Conservation (phyloP, 1,139 yeast genomes). For the Magnusiomyces paraingens region DNA sequence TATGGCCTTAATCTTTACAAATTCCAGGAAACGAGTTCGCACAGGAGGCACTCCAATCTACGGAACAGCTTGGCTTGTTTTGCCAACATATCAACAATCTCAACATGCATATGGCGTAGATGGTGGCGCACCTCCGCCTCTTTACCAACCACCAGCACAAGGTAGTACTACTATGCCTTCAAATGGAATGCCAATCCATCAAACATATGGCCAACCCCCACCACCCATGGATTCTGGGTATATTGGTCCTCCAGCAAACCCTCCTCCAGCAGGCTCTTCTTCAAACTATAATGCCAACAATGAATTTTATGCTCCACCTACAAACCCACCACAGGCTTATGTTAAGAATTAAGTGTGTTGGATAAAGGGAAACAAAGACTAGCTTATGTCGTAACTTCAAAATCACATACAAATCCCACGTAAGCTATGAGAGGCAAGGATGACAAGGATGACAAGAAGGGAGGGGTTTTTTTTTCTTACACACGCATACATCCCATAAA, state of each 20-base stretch:
- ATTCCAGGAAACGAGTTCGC: constrained; percentile 50
- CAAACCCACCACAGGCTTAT: neutral
- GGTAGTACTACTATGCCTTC: neutral
- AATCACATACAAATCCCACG: too few relatives aligned
- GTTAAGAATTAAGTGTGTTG: neutral
- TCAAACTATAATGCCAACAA: too few relatives aligned
- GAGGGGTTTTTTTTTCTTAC: too few relatives aligned
- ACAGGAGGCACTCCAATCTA: constrained; percentile 65
- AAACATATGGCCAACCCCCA: neutral
- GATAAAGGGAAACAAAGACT: too few relatives aligned
- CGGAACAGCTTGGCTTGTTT: constrained; percentile 89
- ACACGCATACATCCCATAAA: too few relatives aligned
- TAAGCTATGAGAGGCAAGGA: too few relatives aligned
- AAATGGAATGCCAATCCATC: neutral
- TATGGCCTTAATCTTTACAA: constrained; percentile 38
- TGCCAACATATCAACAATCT: constrained; percentile 76
- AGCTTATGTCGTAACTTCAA: too few relatives aligned
- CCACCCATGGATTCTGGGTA: too few relatives aligned
- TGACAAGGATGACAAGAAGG: too few relatives aligned
- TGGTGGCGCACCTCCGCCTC: neutral
- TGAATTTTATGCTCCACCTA: neutral
- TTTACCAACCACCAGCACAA: neutral
- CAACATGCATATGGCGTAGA: constrained; percentile 48
- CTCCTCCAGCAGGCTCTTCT: too few relatives aligned
- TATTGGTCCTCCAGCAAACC: too few relatives aligned